Conservation (phyloP, 2,329 filamentous ascomycete genomes). For the Aspergillus quadrilineatus region DNA sequence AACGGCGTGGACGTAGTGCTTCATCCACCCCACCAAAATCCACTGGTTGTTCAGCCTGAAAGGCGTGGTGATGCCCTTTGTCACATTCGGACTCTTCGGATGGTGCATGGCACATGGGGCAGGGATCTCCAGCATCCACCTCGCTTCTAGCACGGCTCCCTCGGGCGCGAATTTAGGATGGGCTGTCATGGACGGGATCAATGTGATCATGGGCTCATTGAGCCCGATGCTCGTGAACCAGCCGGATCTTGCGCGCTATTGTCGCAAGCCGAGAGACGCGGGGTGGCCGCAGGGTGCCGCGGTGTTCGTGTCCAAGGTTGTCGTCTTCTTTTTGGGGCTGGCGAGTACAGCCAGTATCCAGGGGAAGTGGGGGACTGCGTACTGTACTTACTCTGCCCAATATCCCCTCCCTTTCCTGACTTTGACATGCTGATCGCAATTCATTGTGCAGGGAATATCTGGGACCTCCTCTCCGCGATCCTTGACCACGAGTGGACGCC, state of each 20-base stretch:
- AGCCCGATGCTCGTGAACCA: constrained; percentile 2
- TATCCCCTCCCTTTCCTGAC: background rate
- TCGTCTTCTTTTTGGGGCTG: constrained; percentile 2
- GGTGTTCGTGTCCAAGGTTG: background rate
- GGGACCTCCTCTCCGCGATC: constrained; percentile 11
- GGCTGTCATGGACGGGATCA: constrained; percentile 6
- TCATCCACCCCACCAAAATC: constrained; percentile 5
- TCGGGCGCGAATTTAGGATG: background rate
- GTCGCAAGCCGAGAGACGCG: background rate
- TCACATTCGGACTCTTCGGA: constrained; percentile 1
- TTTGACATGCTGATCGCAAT: background rate
- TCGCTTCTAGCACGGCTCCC: background rate
- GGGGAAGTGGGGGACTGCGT: constrained; percentile 1
- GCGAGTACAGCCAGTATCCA: background rate
- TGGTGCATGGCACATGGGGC: constrained; percentile 4
- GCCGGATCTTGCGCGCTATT: constrained; percentile 9
- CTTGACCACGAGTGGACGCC: constrained; percentile 8
- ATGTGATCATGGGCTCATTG: background rate
- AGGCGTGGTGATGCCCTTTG: constrained; percentile 4
- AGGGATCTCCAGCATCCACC: background rate
- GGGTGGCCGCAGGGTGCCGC: constrained; percentile 1
- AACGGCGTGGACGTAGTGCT: background rate
- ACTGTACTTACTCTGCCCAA: background rate
- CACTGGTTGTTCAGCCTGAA: constrained; percentile 1
- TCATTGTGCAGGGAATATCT: constrained; percentile 11